phyloP scores from a whole-genome alignment of 2,329 filamentous ascomycete genomes.

The Colletotrichum neosansevieriae region DNA sequence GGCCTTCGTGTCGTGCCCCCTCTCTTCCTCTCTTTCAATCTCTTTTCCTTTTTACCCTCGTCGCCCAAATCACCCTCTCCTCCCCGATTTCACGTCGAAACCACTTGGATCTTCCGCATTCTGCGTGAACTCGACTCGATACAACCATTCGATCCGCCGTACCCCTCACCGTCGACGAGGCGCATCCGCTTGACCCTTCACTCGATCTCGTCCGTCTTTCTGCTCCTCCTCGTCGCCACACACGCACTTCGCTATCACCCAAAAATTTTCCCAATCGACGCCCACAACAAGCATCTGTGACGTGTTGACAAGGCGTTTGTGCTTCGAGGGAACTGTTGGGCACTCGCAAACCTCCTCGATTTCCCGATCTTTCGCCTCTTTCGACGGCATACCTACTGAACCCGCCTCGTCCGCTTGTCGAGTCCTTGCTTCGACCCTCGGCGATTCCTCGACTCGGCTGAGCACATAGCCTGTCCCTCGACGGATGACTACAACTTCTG shows the following conservation, averaged over 20 bases:
- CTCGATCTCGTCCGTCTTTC: conserved; percentile 42
- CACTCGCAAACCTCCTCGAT: conserved; percentile 5
- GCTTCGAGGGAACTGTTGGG: not conserved
- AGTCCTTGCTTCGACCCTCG: conserved; percentile 12
- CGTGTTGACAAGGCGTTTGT: not conserved
- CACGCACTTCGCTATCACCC: conserved; percentile 41
- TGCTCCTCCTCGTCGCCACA: conserved; percentile 40
- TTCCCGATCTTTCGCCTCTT: not conserved
- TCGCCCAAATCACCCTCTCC: conserved; percentile 28
- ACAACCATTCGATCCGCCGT: conserved; percentile 41
- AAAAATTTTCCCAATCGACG: conserved; percentile 38
- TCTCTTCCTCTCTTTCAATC: conserved; percentile 41
- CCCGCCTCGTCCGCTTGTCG: conserved; percentile 15
- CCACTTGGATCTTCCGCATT: conserved; percentile 30
- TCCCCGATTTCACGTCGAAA: conserved; percentile 38
- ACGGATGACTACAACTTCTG: conserved; percentile 35
- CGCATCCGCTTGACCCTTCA: conserved; percentile 45
- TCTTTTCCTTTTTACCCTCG: conserved; percentile 39
- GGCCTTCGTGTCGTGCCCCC: conserved; percentile 41
- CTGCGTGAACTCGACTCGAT: conserved; percentile 37
- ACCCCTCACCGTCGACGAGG: conserved; percentile 47
- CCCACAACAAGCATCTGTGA: conserved; percentile 14
- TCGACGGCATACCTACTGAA: conserved; percentile 25
- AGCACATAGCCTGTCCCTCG: not conserved
- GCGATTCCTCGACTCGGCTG: conserved; percentile 19